These are phyloP conservation scores for Aspergillus sclerotialis DNA, from an alignment of 2,329 filamentous ascomycete genomes.

Conservation along the genomic window DNA sequence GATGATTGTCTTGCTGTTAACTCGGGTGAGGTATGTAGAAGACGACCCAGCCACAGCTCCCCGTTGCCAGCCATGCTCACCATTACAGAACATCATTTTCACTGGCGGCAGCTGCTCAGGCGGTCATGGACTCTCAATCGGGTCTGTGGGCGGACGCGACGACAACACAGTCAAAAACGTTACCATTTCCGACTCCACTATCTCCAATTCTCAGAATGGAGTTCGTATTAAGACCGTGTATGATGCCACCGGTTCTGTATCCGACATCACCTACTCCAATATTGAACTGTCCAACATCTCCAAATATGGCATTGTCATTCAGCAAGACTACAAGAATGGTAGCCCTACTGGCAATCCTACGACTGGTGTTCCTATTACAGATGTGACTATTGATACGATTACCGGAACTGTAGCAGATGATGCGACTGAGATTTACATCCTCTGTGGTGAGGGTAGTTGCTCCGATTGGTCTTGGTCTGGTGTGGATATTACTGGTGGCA, in stretches of 20 bases:
- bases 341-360: slow-evolving; percentile 31
- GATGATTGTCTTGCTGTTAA: slow-evolving; percentile 57
- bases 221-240: slow-evolving; percentile 45
- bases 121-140: slow-evolving; percentile 27
- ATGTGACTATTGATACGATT: slow-evolving; percentile 29
- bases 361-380: slow-evolving; percentile 33
- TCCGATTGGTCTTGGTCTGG: slow-evolving; percentile 42
- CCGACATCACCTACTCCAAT: slow-evolving; percentile 45
- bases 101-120: slow-evolving; percentile 35
- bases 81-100: slow-evolving; percentile 41
- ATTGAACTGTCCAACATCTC: slow-evolving; percentile 47
- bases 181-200: slow-evolving; percentile 43
- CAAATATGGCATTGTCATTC: slow-evolving; percentile 44
- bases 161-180: slow-evolving; percentile 50
- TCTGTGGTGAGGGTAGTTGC: slow-evolving; percentile 47
- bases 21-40: slow-evolving; percentile 38
- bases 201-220: slow-evolving; percentile 37
- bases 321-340: slow-evolving; percentile 51
- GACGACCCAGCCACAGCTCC: too few relatives aligned
- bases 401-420: slow-evolving; percentile 25
- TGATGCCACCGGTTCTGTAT: slow-evolving; percentile 46
- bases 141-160: slow-evolving; percentile 38
- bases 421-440: slow-evolving; percentile 43
- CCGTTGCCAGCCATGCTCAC: too few relatives aligned
- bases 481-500: slow-evolving; percentile 47